A percentile compares a stretch with the other conserved stretches of the same genome.
Conservation (phyloP, 2,329 filamentous ascomycete genomes). For the Fusarium longipes region DNA sequence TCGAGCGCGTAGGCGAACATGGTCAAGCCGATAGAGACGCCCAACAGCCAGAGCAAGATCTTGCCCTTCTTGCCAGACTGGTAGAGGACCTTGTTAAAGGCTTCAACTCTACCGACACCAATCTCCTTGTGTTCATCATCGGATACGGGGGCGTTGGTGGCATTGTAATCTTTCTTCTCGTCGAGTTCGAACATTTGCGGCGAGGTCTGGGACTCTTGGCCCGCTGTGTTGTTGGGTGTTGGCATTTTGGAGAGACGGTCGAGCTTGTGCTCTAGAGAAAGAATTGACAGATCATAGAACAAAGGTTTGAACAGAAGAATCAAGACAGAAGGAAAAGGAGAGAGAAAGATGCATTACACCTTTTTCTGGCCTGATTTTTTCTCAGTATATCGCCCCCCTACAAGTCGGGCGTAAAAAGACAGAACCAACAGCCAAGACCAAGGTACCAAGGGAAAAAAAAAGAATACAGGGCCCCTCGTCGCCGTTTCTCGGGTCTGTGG, state of each 20-base stretch:
- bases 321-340: neutral
- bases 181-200: constrained; percentile 17
- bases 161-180: constrained; percentile 25
- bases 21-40: constrained; percentile 51
- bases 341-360: neutral
- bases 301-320: neutral
- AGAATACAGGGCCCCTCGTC: neutral
- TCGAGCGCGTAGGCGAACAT: constrained; percentile 56
- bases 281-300: constrained; percentile 2
- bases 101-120: constrained; percentile 52
- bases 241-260: constrained; percentile 9
- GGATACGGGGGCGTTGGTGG: constrained; percentile 19
- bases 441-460: neutral
- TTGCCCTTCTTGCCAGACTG: constrained; percentile 51
- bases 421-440: constrained; percentile 16
- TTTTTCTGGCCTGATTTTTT: constrained; percentile 16
- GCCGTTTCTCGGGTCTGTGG: constrained; percentile 11
- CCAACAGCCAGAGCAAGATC: constrained; percentile 52
- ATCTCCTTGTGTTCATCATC: constrained; percentile 33
- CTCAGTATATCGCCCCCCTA: neutral
- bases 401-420: neutral
- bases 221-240: constrained; percentile 10
- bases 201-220: constrained; percentile 1
- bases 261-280: neutral
- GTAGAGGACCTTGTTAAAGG: constrained; percentile 56